These are phyloP conservation scores for Tuber magnatum DNA, from an alignment of 495 filamentous ascomycete species.

Conservation along the genomic window DNA sequence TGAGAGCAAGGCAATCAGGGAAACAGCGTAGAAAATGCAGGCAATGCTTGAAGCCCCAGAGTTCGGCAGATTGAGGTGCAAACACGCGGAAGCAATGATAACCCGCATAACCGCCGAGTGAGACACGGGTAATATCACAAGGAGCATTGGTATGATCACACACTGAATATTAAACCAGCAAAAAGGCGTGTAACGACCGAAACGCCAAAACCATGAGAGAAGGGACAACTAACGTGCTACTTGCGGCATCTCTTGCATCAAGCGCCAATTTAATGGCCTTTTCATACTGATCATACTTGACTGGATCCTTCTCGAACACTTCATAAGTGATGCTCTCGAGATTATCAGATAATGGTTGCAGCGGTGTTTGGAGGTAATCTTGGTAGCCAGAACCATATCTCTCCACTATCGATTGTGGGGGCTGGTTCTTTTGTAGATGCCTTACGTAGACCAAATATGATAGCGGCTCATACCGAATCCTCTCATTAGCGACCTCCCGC, in stretches of 20 bases:
- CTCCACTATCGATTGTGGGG: conserved; percentile 56
- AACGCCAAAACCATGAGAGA: neutral
- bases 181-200: neutral
- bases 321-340: conserved; percentile 96
- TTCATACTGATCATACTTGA: conserved; percentile 97
- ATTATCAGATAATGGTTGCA: conserved; percentile 93
- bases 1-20: neutral
- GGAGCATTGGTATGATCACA: neutral
- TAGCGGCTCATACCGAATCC: conserved; percentile 50
- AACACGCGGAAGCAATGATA: neutral
- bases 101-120: neutral
- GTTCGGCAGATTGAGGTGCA: conserved; percentile 4
- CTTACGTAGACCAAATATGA: conserved; percentile 73
- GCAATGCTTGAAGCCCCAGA: neutral
- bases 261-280: conserved; percentile 73
- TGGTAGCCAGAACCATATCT: conserved; percentile 72
- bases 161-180: neutral
- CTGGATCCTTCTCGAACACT: conserved; percentile 94
- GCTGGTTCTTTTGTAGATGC: conserved; percentile 76
- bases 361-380: conserved; percentile 87
- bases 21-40: neutral
- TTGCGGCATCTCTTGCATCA: conserved; percentile 58
- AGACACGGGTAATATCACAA: conserved; percentile 1
- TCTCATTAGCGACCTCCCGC: neutral
- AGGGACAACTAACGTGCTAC: conserved; percentile 27